Base-by-base conservation (phyloP, 495 filamentous ascomycete genomes). In the Daldinia decipiens region DNA sequence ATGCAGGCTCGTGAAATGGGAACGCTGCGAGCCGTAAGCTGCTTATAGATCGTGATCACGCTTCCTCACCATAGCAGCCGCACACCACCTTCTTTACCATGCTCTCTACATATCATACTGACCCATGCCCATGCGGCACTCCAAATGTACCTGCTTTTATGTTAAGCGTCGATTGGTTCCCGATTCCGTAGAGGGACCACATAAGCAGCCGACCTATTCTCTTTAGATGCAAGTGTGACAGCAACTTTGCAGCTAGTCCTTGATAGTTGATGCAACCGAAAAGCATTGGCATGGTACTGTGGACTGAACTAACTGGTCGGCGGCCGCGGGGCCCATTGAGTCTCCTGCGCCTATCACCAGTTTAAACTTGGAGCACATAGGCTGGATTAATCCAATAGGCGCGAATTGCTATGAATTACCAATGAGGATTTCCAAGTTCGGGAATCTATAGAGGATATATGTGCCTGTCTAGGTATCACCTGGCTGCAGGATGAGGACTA, bases 211-310 rank as follows among this genome's bases (percentile, higher is more conserved):
- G 47, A 62, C 57, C 26, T 40, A 52, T 61, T 53, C 24, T 39
- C 32, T 57, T 26, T 61, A 45, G 58, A 62, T 73, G 67, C 71
- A 66, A 73, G 66, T 73, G 71, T 73, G 71, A 73, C 67, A 70
- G 71, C 67, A 60, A 73, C 45, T 57, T 34, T 53, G 56, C 57
- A 73, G 59, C 55, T 55, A 29, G 47, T 55, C 59, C 45, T 39
- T 65, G 50, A 59, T 38, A 38, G 61, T 31, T 39, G 43, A 70
- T 73, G 62, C 67, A 59, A 66, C 62, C 62, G n/a, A 58, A 62
- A 53, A 47, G 32, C 29, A 68, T 65, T 68, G 34, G 61, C 40
- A 65, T 61, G 43, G 56, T 45, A n/a, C 65, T 73, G 70, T 72
- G 70, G 70, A 62, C 57, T 31, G 39, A 52, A 50, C 47, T 68